Evolutionary conservation across 2,329 filamentous ascomycete species (phyloP).

Genomic region (Exserohilum turcica): DNA sequence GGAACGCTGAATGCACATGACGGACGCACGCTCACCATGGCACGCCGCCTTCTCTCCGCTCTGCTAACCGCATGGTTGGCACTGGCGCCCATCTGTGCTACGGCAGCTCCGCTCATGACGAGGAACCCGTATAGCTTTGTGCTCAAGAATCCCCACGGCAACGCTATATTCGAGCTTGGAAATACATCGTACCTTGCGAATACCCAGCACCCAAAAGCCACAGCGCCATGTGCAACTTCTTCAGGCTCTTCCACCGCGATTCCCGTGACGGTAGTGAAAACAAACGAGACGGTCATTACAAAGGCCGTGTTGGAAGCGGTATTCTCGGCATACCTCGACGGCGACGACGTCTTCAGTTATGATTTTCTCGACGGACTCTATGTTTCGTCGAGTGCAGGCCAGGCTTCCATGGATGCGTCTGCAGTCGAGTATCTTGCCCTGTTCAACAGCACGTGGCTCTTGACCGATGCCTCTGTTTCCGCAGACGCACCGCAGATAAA

Average conservation of each 20-base stretch:
- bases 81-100: no score
- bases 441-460: constrained; percentile 24
- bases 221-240: constrained; percentile 5
- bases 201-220: constrained; percentile 38
- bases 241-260: constrained; percentile 11
- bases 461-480: constrained; percentile 19
- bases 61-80: no score
- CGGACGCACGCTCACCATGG: no score
- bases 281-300: constrained; percentile 36
- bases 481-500: not conserved
- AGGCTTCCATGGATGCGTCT: constrained; percentile 26
- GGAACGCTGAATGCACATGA: no score
- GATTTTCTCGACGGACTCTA: constrained; percentile 47
- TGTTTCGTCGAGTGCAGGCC: constrained; percentile 27
- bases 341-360: constrained; percentile 47
- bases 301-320: constrained; percentile 33
- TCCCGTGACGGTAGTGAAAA: constrained; percentile 39
- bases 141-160: no score
- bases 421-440: constrained; percentile 24
- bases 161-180: no score
- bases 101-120: no score
- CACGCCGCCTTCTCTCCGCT: no score
- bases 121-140: no score
- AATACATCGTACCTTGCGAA: constrained; percentile 48
- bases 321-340: constrained; percentile 38